These are phyloP conservation scores for Leishmania tarentolae DNA, from an alignment of 208 protist species.

Conservation along the genomic window DNA sequence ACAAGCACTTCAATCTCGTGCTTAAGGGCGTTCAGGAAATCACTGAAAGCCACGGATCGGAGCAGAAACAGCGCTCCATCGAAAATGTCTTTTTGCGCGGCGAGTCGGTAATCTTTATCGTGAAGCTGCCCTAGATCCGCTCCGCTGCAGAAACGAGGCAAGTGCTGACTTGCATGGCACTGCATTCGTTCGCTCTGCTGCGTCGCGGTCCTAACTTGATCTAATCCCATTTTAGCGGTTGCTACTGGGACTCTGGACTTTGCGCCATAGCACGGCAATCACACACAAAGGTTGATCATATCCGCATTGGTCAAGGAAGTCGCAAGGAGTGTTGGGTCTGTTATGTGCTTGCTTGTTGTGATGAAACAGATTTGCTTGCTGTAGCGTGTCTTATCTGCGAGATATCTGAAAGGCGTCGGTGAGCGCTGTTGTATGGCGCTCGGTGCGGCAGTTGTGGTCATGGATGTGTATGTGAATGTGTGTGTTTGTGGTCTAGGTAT, in stretches of 20 bases:
- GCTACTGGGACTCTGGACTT: not conserved
- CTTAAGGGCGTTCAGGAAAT: constrained; percentile 91
- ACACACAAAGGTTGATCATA: too few relatives aligned
- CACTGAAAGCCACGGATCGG: constrained; percentile 90
- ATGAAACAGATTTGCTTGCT: not conserved
- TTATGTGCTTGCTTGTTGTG: not conserved
- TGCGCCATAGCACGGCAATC: not conserved
- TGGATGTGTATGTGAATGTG: constrained; percentile 1
- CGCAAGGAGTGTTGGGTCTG: not conserved
- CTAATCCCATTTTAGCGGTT: not conserved
- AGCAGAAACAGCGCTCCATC: constrained; percentile 95
- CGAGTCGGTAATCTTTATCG: constrained; percentile 98
- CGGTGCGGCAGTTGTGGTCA: not conserved
- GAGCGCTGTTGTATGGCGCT: not conserved
- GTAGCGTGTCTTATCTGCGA: not conserved
- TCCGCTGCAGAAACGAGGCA: not conserved
- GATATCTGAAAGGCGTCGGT: not conserved
- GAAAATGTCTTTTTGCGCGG: constrained; percentile 99
- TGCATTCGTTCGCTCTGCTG: not conserved
- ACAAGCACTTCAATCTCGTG: constrained; percentile 99
- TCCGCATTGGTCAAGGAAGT: too few relatives aligned
- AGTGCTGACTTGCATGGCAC: not conserved
- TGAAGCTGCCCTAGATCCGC: constrained; percentile 90
- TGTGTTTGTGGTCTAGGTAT: constrained; percentile 4
- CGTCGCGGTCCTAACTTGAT: not conserved